Evolutionary conservation across 768 basidiomycete species (phyloP), one percentile per base, ranked within the genome.

Genomic region (Lactifluus echinatus): DNA sequence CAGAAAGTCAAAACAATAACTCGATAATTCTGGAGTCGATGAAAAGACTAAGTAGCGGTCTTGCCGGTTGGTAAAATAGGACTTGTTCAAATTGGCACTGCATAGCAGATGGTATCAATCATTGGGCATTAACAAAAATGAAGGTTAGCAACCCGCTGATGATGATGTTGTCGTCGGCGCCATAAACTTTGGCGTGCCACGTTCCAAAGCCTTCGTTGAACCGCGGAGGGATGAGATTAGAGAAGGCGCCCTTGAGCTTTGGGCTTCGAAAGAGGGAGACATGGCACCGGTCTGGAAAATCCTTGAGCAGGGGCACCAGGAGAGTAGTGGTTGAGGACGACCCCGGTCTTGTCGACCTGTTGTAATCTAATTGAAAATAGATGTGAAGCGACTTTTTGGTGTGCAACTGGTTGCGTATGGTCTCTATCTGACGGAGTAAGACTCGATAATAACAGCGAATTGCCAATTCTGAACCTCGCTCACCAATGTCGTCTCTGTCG

Each of bases 151-250:
- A 95, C 95, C 96, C 96, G 64, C 84, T 91, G 59, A 99, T 83
- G 69, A 99, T 83, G 42, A 99, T 79, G 52, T 94, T 84, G 66
- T 97, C 85, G 68, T 99, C 96, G 0, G 80, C 85, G 19, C 92
- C 93, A 66, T 99, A 99, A 55, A 93, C 79, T 71, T 99, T 99
- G 3, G 91, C 87, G 68, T 98, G 96, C 94, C 94, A 97, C 2
- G 94, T 92, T 0, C 94, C 95, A 89, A 93, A 98, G 1, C 94
- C 96, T 72, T 99, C 96, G 65, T 99, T 95, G 72, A 92, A 96
- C 53, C 96, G 78, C 23, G 89, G 85, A 7, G 96, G 96, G 7
- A 97, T 84, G 28, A 95, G 59, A 54, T 76, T 79, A 29, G 88
- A 81, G 69, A 89, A 75, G 26, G 89, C 56, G 0, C 89, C 87